phyloP scores from a whole-genome alignment of 345 rosid genomes.

The Aquilaria yunnanensis region DNA sequence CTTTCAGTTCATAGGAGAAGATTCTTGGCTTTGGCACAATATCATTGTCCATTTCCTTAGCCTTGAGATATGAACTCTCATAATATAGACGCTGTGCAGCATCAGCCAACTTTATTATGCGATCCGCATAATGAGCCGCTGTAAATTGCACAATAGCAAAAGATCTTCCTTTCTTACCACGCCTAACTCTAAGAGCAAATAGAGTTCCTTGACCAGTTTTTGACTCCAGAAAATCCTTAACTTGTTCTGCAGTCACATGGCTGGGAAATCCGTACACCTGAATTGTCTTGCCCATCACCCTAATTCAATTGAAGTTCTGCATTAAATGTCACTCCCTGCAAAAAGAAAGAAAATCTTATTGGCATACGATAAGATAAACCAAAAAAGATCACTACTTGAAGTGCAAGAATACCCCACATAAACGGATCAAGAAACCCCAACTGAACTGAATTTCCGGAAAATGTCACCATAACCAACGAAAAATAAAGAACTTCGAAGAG shows the following conservation, averaged over 20 bases:
- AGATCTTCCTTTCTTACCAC: conserved; percentile 23
- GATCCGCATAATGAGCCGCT: conserved; percentile 22
- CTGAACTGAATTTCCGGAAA: not conserved
- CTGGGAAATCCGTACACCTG: conserved; percentile 36
- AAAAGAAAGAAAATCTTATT: too few species aligned
- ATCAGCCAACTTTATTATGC: conserved; percentile 20
- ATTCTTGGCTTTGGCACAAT: conserved; percentile 58
- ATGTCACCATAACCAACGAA: not conserved
- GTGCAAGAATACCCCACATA: not conserved
- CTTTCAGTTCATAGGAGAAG: conserved; percentile 22
- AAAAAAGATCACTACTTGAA: conserved; percentile 1
- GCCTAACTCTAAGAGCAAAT: conserved; percentile 28
- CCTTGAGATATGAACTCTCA: conserved; percentile 36
- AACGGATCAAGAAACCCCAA: not conserved
- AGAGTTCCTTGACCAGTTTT: conserved; percentile 29
- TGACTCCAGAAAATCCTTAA: conserved; percentile 35
- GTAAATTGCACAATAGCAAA: conserved; percentile 63
- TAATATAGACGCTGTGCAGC: conserved; percentile 17
- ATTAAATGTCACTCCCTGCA: too few species aligned
- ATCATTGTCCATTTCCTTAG: conserved; percentile 35
- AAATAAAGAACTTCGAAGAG: too few species aligned
- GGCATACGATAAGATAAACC: too few species aligned
- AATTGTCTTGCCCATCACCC: conserved; percentile 52
- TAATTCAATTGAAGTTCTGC: too few species aligned
- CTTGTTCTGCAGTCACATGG: conserved; percentile 14